These are phyloP conservation scores for Nemania abortiva DNA, from an alignment of 2,329 filamentous ascomycete species.

Conservation along the genomic window DNA sequence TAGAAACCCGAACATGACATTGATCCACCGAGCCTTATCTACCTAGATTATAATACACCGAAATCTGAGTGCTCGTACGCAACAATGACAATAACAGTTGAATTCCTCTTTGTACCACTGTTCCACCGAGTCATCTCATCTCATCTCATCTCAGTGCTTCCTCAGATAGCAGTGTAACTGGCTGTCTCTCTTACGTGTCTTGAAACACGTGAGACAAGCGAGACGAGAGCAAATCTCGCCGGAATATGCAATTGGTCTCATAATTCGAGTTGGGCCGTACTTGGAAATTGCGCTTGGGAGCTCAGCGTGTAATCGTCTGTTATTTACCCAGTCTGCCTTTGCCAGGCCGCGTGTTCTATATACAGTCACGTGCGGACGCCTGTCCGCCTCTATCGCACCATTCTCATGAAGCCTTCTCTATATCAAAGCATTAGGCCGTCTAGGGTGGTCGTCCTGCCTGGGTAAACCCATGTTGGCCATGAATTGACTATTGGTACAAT, in stretches of 20 bases:
- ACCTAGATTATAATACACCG: background rate
- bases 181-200: background rate
- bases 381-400: constrained; percentile 18
- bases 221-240: background rate
- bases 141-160: background rate
- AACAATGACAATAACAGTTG: background rate
- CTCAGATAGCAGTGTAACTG: background rate
- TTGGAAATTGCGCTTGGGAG: background rate
- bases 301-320: constrained; percentile 1
- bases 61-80: background rate
- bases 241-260: background rate
- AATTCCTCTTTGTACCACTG: background rate
- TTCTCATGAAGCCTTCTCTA: constrained; percentile 26
- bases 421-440: constrained; percentile 18
- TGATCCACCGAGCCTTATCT: background rate
- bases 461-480: constrained; percentile 14
- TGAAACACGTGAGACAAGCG: constrained; percentile 11
- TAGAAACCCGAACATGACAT: background rate
- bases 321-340: constrained; percentile 18
- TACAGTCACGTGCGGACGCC: constrained; percentile 23
- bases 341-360: constrained; percentile 20
- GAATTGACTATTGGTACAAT: constrained; percentile 36
- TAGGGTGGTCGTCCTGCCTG: constrained; percentile 7
- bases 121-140: too few species aligned
- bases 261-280: background rate